Evolutionary conservation across 495 filamentous ascomycete genomes (phyloP), one percentile per base, ranked within the genome.

Genomic region (Aspergillus diversus): DNA sequence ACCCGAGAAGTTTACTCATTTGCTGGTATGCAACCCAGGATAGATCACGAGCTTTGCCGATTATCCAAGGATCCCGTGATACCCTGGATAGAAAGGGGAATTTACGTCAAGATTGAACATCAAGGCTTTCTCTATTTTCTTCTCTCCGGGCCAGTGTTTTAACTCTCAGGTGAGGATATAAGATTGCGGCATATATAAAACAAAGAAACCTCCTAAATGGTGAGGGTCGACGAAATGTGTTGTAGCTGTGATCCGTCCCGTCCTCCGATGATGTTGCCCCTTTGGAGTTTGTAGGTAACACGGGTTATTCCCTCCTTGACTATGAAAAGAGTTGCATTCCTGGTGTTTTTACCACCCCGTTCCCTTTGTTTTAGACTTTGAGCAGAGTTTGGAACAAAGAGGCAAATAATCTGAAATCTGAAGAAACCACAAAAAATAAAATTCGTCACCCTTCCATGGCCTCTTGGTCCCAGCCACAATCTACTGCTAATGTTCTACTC

Each of bases 381-480:
- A 43, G n/a, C 8, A 43, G 8, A 12, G 11, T 43, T 12, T 43
- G 8, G 39, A 11, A 3, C 11, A 8, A 43, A 43, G 39, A 43
- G n/a, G 21, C 21, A 27, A 27, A 27, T 27, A 27, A 27, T 27
- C 21, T 27, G 21, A 27, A 27, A 27, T 27, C 21, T 27, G 21
- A 27, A 27, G 21, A 27, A 27, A 27, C 2, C 21, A 1, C 21
- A 27, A 27, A 27, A 27, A 27, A 27, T 27, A 27, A 27, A 27
- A 27, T 27, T 27, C 21, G 21, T 27, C 21, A 27, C 21, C 21
- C 21, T 27, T 17, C n/a, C 9, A 27, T 47, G 27, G 21, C 21
- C 37, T 61, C 9, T 55, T 61, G 37, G 55, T 33, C 12, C 58
- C 48, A 60, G 50, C 17, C 31, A 33, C 51, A 55, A 47, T 55